Evolutionary conservation across 148 eudicot genomes (phyloP), one percentile per base, ranked within the genome.

Genomic region (Drosera capensis): DNA sequence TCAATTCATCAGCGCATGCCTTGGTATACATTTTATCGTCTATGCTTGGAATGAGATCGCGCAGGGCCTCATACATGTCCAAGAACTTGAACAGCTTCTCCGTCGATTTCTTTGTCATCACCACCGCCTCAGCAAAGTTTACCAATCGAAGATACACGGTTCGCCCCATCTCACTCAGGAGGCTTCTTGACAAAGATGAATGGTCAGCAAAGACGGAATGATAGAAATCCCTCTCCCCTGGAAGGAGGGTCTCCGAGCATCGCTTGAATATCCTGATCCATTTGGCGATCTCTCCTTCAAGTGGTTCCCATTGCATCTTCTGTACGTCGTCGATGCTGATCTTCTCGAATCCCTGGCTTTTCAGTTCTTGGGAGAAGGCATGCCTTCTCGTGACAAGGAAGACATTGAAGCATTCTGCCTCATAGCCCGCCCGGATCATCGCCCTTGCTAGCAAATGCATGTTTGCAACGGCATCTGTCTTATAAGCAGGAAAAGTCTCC

Each of bases 1-100:
- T 73, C 14, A 83, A 42, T 12, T 73, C 78, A 8, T 51, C 38
- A 14, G 23, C 22, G 1, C 39, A 31, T 16, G 67, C 77, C 8
- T 63, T 62, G 0, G 65, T 52, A 25, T 25, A 40, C 4, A 29
- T 12, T 12, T 34, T 24, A 1, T 26, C 24, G 2, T 14, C 38
- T 13, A 52, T 24, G 29, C 23, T 25, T 0, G 66, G 50, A 34
- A 57, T 42, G 12, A 60, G 17, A 23, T 79, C 94, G 1, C 80
- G 56, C 11, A 86, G 25, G 2, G 74, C 63, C 70, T 88, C 97
- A 14, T 88, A 83, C 37, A 75, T 68, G 51, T 80, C 87, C 3
- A 83, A 68, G 46, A 71, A 80, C 46, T 88, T 88, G 62, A 88
- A 88, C 3, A 88, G 44, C 40, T 80, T 88, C 46, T 83, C 87